These are phyloP conservation scores for Sugiyamaella pinicola DNA, from an alignment of 1,139 yeast genomes.

Conservation along the genomic window DNA sequence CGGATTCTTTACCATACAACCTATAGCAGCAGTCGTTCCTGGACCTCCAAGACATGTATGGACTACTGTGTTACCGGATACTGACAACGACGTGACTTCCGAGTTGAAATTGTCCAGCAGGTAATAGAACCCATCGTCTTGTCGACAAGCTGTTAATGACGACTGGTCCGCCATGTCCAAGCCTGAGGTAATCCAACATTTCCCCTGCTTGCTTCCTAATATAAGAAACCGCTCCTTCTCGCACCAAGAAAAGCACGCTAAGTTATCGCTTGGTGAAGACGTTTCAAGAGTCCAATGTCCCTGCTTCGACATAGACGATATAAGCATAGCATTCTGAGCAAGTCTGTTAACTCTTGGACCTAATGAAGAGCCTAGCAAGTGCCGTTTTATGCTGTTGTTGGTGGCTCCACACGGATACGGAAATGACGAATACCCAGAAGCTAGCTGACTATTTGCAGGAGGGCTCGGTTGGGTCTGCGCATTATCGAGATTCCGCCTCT, in stretches of 20 bases:
- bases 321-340: slow-evolving; percentile 4
- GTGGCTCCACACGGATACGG: slow-evolving; percentile 4
- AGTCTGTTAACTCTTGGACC: slow-evolving; percentile 12
- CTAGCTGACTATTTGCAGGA: too few species aligned
- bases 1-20: slow-evolving; percentile 4
- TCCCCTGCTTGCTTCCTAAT: slow-evolving; percentile 8
- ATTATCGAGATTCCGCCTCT: background rate
- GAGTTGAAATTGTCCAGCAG: slow-evolving; percentile 14
- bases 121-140: background rate
- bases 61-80: slow-evolving; percentile 19
- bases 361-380: slow-evolving; percentile 3
- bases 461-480: too few species aligned
- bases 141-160: background rate
- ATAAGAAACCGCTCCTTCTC: slow-evolving; percentile 7
- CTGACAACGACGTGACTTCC: slow-evolving; percentile 21
- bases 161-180: background rate
- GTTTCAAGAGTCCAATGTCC: slow-evolving; percentile 14
- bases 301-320: slow-evolving; percentile 3
- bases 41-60: slow-evolving; percentile 21
- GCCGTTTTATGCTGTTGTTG: slow-evolving; percentile 1
- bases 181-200: slow-evolving; percentile 9
- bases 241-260: slow-evolving; percentile 15
- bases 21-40: slow-evolving; percentile 11
- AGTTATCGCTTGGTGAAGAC: slow-evolving; percentile 7
- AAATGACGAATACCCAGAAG: too few species aligned